Percentiles rank a stretch among this genome's conserved stretches.
Evolutionary conservation across 2,329 filamentous ascomycete species (phyloP).

Genomic region (Helicocarpus griseus): DNA sequence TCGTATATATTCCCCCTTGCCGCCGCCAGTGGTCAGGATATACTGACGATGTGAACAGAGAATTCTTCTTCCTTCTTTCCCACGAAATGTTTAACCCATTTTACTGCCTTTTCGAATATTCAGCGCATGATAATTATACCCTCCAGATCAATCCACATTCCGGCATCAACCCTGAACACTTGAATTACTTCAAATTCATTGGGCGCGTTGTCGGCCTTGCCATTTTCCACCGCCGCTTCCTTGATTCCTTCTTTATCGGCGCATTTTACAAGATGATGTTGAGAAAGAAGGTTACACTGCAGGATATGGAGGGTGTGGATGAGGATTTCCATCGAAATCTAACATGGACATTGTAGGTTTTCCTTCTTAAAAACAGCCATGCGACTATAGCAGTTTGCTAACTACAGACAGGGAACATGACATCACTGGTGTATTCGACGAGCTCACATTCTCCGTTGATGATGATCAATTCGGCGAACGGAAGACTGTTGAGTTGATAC

Average conservation of each 20-base stretch:
- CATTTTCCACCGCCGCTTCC: conserved; percentile 94
- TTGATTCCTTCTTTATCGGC: conserved; percentile 98
- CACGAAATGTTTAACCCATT: conserved; percentile 99
- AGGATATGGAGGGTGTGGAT: conserved; percentile 98
- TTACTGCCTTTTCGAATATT: conserved; percentile 99
- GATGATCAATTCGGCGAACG: conserved; percentile 95
- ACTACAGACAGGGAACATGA: conserved; percentile 63
- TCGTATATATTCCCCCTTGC: conserved; percentile 17
- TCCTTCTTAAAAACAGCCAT: neutral
- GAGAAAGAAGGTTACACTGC: conserved; percentile 79
- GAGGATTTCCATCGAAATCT: conserved; percentile 94
- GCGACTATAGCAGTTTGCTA: conserved; percentile 10
- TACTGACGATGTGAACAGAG: conserved; percentile 42
- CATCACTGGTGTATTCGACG: conserved; percentile 76
- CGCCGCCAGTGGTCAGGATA: neutral
- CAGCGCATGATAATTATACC: conserved; percentile 98
- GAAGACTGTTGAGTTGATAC: conserved; percentile 87
- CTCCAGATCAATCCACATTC: conserved; percentile 99
- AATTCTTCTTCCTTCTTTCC: conserved; percentile 98
- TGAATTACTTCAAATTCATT: conserved; percentile 99
- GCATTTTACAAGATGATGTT: conserved; percentile 99
- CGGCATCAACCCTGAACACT: conserved; percentile 96
- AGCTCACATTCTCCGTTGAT: conserved; percentile 93
- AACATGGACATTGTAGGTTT: conserved; percentile 74
- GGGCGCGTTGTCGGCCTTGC: conserved; percentile 91